A percentile compares a stretch with the other conserved stretches of the same genome.
phyloP scores from a whole-genome alignment of 2,329 filamentous ascomycete genomes.

The Alternaria alternata region DNA sequence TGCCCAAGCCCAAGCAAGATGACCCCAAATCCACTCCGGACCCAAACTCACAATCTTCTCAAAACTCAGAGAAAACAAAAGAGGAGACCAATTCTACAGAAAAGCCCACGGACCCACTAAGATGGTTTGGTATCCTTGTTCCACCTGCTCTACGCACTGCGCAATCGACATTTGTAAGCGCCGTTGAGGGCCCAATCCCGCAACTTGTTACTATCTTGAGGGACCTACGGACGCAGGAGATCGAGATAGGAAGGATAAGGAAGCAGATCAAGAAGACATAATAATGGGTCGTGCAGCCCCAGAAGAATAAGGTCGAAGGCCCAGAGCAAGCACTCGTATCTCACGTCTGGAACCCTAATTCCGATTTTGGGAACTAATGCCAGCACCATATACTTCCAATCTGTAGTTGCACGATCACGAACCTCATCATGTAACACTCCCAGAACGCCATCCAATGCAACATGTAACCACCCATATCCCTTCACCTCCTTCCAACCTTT shows the following conservation, averaged over 20 bases:
- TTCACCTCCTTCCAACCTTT: neutral
- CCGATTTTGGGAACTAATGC: no score
- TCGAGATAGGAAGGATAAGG: slow-evolving; percentile 68
- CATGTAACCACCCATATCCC: neutral
- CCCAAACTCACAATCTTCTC: neutral
- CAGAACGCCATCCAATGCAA: slow-evolving; percentile 23
- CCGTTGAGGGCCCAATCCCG: slow-evolving; percentile 66
- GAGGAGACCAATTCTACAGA: slow-evolving; percentile 3
- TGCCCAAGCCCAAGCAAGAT: neutral
- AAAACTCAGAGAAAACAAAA: slow-evolving; percentile 2
- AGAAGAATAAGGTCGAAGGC: neutral
- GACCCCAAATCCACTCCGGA: neutral
- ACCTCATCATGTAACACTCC: neutral
- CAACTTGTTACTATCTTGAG: slow-evolving; percentile 64
- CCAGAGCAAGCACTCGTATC: no score
- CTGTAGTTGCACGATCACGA: no score
- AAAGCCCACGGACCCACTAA: slow-evolving; percentile 60
- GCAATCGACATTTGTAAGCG: slow-evolving; percentile 65
- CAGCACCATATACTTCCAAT: no score
- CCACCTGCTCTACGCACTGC: slow-evolving; percentile 62
- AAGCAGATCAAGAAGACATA: slow-evolving; percentile 55
- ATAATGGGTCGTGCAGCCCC: neutral
- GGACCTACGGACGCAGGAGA: slow-evolving; percentile 71
- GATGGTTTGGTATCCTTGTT: slow-evolving; percentile 64
- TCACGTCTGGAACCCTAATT: no score